These are phyloP conservation scores for Claviceps africana DNA, from an alignment of 2,329 filamentous ascomycete species.

Conservation along the genomic window DNA sequence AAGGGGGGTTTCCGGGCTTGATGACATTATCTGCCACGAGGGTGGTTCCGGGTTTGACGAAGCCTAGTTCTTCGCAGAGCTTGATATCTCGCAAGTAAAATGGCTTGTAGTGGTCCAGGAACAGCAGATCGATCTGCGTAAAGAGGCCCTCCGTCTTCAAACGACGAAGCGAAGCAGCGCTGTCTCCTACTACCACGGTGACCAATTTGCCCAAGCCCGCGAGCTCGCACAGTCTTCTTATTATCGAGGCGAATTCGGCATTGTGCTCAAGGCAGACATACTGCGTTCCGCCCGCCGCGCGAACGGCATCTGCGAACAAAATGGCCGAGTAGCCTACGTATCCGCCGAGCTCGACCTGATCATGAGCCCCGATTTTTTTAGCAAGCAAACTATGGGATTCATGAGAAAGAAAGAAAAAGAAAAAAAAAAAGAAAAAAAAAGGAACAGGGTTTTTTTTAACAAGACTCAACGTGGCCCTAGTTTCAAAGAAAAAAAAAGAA, in stretches of 20 bases:
- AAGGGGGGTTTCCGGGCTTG: conserved; percentile 56
- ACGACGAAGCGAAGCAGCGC: conserved; percentile 48
- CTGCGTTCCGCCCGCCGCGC: conserved; percentile 44
- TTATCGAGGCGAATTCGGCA: conserved; percentile 59
- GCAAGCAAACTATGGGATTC: background rate
- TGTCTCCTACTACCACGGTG: conserved; percentile 55
- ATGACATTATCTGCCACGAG: conserved; percentile 59
- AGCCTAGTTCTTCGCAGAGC: conserved; percentile 55
- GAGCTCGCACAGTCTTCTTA: conserved; percentile 54
- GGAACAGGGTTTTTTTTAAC: too few species aligned
- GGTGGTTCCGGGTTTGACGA: conserved; percentile 49
- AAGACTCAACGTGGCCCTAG: background rate
- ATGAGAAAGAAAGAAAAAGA: too few species aligned
- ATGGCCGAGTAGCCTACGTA: conserved; percentile 75
- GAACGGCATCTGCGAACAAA: conserved; percentile 54
- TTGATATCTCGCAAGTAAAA: conserved; percentile 63
- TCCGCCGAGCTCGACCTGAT: conserved; percentile 54
- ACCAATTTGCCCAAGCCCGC: conserved; percentile 60
- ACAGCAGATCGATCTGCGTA: conserved; percentile 53
- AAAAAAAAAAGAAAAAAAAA: too few species aligned
- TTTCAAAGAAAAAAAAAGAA: background rate
- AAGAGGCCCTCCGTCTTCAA: conserved; percentile 41
- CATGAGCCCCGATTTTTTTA: background rate
- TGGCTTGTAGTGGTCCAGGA: conserved; percentile 71
- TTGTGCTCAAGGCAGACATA: conserved; percentile 64